A percentile compares a stretch with the other conserved stretches of the same genome.
These are phyloP conservation scores for Vickermania spadyakhi DNA, from an alignment of 208 protist species.

Conservation along the genomic window DNA sequence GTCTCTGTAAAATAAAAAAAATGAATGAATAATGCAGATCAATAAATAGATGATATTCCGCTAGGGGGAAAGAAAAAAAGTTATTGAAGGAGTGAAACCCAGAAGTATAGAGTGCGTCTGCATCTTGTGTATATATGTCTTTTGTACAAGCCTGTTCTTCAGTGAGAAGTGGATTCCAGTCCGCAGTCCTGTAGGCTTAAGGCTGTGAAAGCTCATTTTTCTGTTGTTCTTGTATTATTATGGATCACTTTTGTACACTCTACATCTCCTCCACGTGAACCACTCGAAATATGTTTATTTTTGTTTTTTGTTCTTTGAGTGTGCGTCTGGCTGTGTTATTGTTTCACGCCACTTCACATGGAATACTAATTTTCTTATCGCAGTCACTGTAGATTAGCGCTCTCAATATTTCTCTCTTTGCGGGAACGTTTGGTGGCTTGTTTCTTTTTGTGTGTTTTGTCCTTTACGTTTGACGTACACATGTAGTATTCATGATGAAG, in stretches of 20 bases:
- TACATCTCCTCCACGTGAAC: not conserved
- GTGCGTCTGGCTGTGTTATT: not conserved
- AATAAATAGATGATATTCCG: too few species aligned
- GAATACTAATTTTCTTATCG: not conserved
- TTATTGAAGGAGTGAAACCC: too few species aligned
- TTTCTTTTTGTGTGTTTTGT: conserved; percentile 11
- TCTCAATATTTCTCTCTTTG: not conserved
- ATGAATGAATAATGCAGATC: too few species aligned
- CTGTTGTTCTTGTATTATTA: not conserved
- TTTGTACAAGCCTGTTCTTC: too few species aligned
- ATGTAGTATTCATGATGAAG: conserved; percentile 1
- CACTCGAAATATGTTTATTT: not conserved
- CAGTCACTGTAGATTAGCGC: too few species aligned
- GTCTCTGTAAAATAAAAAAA: not conserved
- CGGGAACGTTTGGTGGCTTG: not conserved
- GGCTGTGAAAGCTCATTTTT: not conserved
- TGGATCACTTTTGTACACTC: not conserved
- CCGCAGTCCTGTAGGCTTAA: too few species aligned
- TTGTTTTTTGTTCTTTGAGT: not conserved
- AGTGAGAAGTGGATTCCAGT: too few species aligned
- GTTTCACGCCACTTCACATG: not conserved
- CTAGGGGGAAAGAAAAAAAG: too few species aligned
- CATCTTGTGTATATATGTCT: too few species aligned
- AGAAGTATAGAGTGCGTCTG: too few species aligned
- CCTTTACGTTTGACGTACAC: conserved; percentile 1